A percentile compares a stretch with the other conserved stretches of the same genome.
Conservation (phyloP, 345 rosid genomes). For the Pistacia atlantica region DNA sequence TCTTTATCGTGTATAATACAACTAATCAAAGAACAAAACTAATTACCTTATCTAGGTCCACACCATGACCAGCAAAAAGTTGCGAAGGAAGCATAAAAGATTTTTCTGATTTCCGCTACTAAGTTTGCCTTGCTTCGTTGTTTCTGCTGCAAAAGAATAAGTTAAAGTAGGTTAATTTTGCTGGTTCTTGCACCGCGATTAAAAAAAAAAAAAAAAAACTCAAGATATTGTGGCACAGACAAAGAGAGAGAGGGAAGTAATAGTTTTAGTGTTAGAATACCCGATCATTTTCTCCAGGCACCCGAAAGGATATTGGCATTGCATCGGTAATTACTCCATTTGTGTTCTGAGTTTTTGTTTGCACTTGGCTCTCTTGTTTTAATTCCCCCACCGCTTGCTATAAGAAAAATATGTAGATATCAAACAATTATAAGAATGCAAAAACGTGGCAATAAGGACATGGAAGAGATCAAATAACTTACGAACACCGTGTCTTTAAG, state of each 20-base stretch:
- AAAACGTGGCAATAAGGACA: not conserved
- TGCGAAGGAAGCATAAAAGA: not conserved
- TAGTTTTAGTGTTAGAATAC: not conserved
- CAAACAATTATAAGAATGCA: not conserved
- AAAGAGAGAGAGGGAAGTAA: no score
- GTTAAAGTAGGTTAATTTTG: not conserved
- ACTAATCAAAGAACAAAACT: not conserved
- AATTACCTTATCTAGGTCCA: not conserved
- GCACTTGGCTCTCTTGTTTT: not conserved
- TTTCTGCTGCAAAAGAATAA: not conserved
- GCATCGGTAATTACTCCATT: not conserved
- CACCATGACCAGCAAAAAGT: not conserved
- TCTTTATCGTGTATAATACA: no score
- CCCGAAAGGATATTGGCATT: not conserved
- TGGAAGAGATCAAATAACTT: not conserved
- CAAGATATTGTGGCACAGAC: no score
- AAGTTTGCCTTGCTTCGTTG: no score
- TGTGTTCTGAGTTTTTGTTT: not conserved
- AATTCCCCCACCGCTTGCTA: not conserved
- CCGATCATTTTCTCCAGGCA: not conserved
- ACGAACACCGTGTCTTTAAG: not conserved
- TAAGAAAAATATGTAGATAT: not conserved
- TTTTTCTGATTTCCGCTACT: not conserved
- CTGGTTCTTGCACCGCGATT: not conserved
- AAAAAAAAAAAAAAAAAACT: no score